A percentile compares a stretch with the other conserved stretches of the same genome.
phyloP scores from a whole-genome alignment of 306 rosid species.

The Rosa multiflora region DNA sequence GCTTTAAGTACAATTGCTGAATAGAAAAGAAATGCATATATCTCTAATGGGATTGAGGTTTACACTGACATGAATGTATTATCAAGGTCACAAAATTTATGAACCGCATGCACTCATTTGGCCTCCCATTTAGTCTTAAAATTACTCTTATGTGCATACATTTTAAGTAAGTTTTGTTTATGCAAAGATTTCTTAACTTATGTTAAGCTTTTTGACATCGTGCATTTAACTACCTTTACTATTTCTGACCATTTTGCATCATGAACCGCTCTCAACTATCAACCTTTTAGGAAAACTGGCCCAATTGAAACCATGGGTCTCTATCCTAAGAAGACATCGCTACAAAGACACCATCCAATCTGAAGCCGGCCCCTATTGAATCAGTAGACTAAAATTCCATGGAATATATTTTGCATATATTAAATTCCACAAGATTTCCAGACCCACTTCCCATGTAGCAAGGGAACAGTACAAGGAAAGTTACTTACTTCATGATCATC shows the following conservation, averaged over 20 bases:
- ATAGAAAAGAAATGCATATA: conserved; percentile 28
- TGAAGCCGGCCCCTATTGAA: background rate
- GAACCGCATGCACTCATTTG: background rate
- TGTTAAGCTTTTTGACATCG: background rate
- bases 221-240: conserved; percentile 2
- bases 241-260: conserved; percentile 2
- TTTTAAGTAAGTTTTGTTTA: conserved; percentile 11
- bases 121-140: conserved; percentile 11
- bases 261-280: background rate
- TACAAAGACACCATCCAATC: background rate
- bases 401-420: too few relatives aligned
- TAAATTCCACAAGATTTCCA: too few relatives aligned
- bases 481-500: conserved; percentile 79
- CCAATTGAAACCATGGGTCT: background rate
- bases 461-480: conserved; percentile 5
- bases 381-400: background rate
- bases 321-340: conserved; percentile 1
- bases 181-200: conserved; percentile 5
- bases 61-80: conserved; percentile 18
- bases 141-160: background rate
- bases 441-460: conserved; percentile 4
- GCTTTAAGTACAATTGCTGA: conserved; percentile 46
- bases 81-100: conserved; percentile 11
- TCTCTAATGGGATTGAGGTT: conserved; percentile 24
- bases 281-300: conserved; percentile 2